A percentile compares a stretch with the other conserved stretches of the same genome.
Evolutionary conservation across 1,284 basidiomycete genomes (phyloP).

Genomic region (Sparassis latifolia): DNA sequence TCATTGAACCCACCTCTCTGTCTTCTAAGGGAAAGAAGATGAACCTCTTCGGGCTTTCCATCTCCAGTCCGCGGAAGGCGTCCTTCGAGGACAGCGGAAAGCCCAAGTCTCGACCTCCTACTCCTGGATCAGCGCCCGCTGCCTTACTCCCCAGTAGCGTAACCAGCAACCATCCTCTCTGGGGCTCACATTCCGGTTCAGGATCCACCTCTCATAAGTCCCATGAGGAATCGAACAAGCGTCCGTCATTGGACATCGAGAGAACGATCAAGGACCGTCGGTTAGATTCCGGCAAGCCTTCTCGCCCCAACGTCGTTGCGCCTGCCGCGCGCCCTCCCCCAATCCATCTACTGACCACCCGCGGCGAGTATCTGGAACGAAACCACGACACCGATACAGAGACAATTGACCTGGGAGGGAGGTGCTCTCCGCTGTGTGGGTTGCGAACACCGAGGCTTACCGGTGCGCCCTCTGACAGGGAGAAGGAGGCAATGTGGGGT

Average conservation of each 20-base stretch:
- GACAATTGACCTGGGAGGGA: constrained; percentile 16
- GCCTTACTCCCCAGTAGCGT: constrained; percentile 6
- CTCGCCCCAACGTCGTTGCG: constrained; percentile 12
- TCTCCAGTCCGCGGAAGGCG: constrained; percentile 20
- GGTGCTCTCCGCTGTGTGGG: constrained; percentile 26
- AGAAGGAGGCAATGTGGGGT: constrained; percentile 14
- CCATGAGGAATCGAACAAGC: constrained; percentile 4
- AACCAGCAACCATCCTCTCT: constrained; percentile 11
- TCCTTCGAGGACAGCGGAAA: constrained; percentile 18
- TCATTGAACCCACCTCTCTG: too few relatives aligned
- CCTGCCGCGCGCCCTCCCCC: constrained; percentile 10
- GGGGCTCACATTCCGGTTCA: constrained; percentile 14
- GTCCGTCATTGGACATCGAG: background rate
- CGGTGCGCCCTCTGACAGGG: constrained; percentile 12
- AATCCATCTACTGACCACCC: constrained; percentile 18
- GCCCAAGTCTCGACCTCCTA: constrained; percentile 16
- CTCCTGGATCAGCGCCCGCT: constrained; percentile 11
- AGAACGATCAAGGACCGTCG: constrained; percentile 2
- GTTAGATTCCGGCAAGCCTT: constrained; percentile 12
- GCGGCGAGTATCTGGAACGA: constrained; percentile 11
- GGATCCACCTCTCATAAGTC: constrained; percentile 16
- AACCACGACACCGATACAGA: constrained; percentile 16
- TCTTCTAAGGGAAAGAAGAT: constrained; percentile 15
- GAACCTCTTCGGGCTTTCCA: constrained; percentile 25
- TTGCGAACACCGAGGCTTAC: constrained; percentile 18